Base-by-base conservation (phyloP, 1,284 basidiomycete genomes). In the Ustilago tritici region DNA sequence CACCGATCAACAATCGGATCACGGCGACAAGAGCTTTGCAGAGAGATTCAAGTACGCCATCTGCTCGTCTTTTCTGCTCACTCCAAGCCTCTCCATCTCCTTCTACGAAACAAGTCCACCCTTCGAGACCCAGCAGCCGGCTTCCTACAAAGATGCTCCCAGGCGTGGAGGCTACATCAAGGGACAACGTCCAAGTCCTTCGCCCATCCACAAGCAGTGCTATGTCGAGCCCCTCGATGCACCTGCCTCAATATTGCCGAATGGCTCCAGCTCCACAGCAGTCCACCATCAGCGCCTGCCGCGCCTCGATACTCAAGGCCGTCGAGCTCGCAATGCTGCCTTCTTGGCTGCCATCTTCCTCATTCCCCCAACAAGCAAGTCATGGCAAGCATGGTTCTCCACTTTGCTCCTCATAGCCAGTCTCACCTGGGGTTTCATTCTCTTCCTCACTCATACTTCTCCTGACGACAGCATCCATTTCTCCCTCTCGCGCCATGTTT, bases 51-150 rank as follows among this genome's bases (percentile, higher is more conserved):
- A 83, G 53, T 81, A 82, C 46, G 60, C 67, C 55, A 70, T 85
- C 56, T 84, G 81, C 63, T 83, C 84, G 5, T 84, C 83, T 7
- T 84, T 81, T 61, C 78, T 85, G 23, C 76, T 85, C 36, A 82
- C 82, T 3, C 67, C 81, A 6, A 79, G 67, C 41, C 75, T 85
- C 32, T 84, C 83, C 19, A 84, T 85, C 46, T 84, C 82, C 12
- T 79, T 81, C 60, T 85, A 85, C 72, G 82, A 79, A 14, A 57
- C 74, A 9, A 66, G 41, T 17, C 65, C 65, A 2, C 64, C 71
- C 9, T 40, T 63, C 2, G 53, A 62, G 14, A 40, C 52, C 1
- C 69, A 50, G 17, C 14, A 57, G 17, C 6, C 56, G 19, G 34
- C 23, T 11, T 34, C 34, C 19, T 40, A 57, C 10, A 12, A 11